These are phyloP conservation scores for Psilocybe tampanensis DNA, from an alignment of 768 basidiomycete species.

Conservation along the genomic window DNA sequence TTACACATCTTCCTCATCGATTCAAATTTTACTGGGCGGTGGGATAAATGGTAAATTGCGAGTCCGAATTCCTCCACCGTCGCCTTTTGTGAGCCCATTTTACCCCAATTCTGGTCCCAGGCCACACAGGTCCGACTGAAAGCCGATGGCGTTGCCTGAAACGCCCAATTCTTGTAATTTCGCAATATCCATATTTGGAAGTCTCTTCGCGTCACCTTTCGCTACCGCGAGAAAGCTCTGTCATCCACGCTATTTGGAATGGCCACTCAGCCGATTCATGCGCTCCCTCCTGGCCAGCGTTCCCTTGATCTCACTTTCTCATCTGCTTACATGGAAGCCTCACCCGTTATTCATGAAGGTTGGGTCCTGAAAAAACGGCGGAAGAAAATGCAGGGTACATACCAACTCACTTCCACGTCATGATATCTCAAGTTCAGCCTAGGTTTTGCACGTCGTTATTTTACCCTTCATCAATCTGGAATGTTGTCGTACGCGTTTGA, in stretches of 20 bases:
- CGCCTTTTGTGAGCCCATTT: background rate
- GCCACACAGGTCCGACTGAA: conserved; percentile 24
- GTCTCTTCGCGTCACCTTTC: conserved; percentile 10
- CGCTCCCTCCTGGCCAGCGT: conserved; percentile 5
- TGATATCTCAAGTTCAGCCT: conserved; percentile 3
- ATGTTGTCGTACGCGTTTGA: conserved; percentile 76
- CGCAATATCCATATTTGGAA: conserved; percentile 16
- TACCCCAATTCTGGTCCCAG: conserved; percentile 3
- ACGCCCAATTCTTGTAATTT: background rate
- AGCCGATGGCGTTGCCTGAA: conserved; percentile 21
- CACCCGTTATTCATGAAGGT: conserved; percentile 53
- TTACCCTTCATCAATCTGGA: conserved; percentile 68
- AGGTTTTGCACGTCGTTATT: conserved; percentile 89
- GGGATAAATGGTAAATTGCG: conserved; percentile 9
- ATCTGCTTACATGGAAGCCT: conserved; percentile 15
- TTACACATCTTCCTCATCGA: conserved; percentile 28
- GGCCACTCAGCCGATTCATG: conserved; percentile 7
- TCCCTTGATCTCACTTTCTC: conserved; percentile 13
- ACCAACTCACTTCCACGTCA: background rate
- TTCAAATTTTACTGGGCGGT: conserved; percentile 17
- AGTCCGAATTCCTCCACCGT: conserved; percentile 13
- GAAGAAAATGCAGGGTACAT: conserved; percentile 83
- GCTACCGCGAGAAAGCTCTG: conserved; percentile 1
- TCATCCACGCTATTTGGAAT: conserved; percentile 1
- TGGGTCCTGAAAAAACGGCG: conserved; percentile 88